Percentiles rank a stretch among this genome's conserved stretches.
Evolutionary conservation across 2,329 filamentous ascomycete genomes (phyloP).

Genomic region (Alternaria viburni): DNA sequence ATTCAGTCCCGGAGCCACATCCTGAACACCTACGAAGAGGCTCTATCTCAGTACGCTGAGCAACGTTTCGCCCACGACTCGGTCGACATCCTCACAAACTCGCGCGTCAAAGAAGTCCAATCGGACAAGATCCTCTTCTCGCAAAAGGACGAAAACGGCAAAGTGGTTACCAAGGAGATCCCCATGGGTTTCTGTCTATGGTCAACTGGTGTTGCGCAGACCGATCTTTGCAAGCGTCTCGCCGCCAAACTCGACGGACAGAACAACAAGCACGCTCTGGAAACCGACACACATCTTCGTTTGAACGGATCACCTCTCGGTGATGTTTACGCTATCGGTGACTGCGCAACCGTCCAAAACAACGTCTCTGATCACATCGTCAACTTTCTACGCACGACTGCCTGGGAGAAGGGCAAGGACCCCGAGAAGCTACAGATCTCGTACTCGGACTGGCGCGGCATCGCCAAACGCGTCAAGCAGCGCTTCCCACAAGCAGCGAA

Average conservation of each 20-base stretch:
- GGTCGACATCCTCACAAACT: conserved; percentile 89
- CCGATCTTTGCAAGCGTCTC: conserved; percentile 77
- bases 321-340: conserved; percentile 95
- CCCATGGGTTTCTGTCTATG: conserved; percentile 96
- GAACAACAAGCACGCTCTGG: conserved; percentile 87
- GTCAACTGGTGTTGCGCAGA: conserved; percentile 94
- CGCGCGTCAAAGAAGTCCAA: conserved; percentile 87
- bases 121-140: conserved; percentile 86
- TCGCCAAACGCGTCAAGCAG: conserved; percentile 82
- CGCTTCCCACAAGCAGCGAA: conserved; percentile 89
- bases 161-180: conserved; percentile 84
- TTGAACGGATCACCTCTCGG: conserved; percentile 87
- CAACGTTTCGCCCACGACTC: conserved; percentile 88
- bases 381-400: conserved; percentile 84
- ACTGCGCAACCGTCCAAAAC: conserved; percentile 96
- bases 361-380: conserved; percentile 92
- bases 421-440: conserved; percentile 85
- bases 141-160: conserved; percentile 77
- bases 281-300: conserved; percentile 92
- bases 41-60: conserved; percentile 90
- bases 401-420: conserved; percentile 90
- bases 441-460: conserved; percentile 85
- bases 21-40: conserved; percentile 97
- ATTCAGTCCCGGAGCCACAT: conserved; percentile 96
- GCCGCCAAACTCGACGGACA: conserved; percentile 79